Percentiles rank a stretch among this genome's conserved stretches.
Evolutionary conservation across 352 stramenopile genomes (phyloP).

Genomic region (Pythium dissimile): DNA sequence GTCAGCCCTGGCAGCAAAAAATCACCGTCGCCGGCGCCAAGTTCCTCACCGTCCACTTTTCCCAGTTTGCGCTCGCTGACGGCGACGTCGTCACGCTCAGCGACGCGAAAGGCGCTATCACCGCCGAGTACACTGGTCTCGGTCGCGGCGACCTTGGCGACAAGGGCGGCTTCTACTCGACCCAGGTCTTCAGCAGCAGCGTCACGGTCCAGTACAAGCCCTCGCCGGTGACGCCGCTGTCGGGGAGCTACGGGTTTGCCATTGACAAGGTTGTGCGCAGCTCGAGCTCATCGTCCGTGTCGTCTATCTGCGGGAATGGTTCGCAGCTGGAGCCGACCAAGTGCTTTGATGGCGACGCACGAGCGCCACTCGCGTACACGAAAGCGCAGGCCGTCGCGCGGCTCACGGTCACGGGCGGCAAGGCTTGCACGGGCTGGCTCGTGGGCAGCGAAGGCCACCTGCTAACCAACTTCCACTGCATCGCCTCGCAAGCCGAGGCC

Average conservation of each 20-base stretch:
- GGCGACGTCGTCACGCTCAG: slow-evolving; percentile 31
- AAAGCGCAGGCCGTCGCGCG: slow-evolving; percentile 33
- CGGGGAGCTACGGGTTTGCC: slow-evolving; percentile 22
- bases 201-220: slow-evolving; percentile 31
- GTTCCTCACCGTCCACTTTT: slow-evolving; percentile 46
- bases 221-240: neutral
- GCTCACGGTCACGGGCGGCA: slow-evolving; percentile 26
- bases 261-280: slow-evolving; percentile 35
- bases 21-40: slow-evolving; percentile 21
- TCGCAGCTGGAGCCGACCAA: slow-evolving; percentile 28
- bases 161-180: slow-evolving; percentile 35
- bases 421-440: slow-evolving; percentile 42
- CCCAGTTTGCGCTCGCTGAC: slow-evolving; percentile 27
- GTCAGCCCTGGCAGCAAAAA: slow-evolving; percentile 13
- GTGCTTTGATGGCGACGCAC: slow-evolving; percentile 32
- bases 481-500: slow-evolving; percentile 20
- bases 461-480: slow-evolving; percentile 57
- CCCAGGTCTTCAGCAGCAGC: slow-evolving; percentile 20
- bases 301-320: slow-evolving; percentile 25
- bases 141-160: slow-evolving; percentile 26
- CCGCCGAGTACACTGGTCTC: slow-evolving; percentile 29
- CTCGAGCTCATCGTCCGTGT: slow-evolving; percentile 14
- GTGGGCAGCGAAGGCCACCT: slow-evolving; percentile 37
- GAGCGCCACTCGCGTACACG: slow-evolving; percentile 17
- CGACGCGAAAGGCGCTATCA: slow-evolving; percentile 14